Conservation (phyloP, 2,329 filamentous ascomycete species). For the Tolypocladium ophioglossoides region DNA sequence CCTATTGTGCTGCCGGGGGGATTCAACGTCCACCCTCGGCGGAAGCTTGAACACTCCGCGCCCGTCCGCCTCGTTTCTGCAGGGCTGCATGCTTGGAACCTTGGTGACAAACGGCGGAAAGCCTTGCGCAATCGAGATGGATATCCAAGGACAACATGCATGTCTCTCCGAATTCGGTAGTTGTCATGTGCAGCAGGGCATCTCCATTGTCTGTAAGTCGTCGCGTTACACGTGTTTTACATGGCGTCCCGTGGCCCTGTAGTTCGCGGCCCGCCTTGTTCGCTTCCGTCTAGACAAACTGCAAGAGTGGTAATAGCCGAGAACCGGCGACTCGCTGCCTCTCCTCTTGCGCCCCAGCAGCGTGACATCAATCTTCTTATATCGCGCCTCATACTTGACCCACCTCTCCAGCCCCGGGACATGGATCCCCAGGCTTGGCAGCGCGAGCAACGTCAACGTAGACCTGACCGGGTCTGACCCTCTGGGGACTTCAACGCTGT, state of each 20-base stretch:
- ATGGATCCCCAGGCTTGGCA: slow-evolving; percentile 40
- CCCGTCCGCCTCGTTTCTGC: background rate
- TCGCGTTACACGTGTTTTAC: background rate
- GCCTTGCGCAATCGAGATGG: too few relatives aligned
- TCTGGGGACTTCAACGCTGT: slow-evolving; percentile 25
- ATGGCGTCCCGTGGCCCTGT: background rate
- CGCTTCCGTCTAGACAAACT: background rate
- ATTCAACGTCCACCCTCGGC: background rate
- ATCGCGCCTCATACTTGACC: slow-evolving; percentile 39
- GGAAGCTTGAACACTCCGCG: background rate
- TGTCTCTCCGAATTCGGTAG: background rate
- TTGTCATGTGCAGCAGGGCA: background rate
- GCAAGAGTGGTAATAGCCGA: background rate
- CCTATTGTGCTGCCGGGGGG: background rate
- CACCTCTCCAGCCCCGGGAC: slow-evolving; percentile 36
- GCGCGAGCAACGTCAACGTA: slow-evolving; percentile 34
- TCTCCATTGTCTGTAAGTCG: background rate
- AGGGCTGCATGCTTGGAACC: background rate
- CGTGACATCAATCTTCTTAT: slow-evolving; percentile 35
- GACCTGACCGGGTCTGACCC: slow-evolving; percentile 4
- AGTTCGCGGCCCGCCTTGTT: background rate
- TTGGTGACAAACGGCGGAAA: background rate
- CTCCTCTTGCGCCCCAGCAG: slow-evolving; percentile 19
- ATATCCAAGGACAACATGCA: background rate
- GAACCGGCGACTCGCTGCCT: slow-evolving; percentile 21